Conservation (phyloP, 2,329 filamentous ascomycete species). For the Aspergillus bombycis region DNA sequence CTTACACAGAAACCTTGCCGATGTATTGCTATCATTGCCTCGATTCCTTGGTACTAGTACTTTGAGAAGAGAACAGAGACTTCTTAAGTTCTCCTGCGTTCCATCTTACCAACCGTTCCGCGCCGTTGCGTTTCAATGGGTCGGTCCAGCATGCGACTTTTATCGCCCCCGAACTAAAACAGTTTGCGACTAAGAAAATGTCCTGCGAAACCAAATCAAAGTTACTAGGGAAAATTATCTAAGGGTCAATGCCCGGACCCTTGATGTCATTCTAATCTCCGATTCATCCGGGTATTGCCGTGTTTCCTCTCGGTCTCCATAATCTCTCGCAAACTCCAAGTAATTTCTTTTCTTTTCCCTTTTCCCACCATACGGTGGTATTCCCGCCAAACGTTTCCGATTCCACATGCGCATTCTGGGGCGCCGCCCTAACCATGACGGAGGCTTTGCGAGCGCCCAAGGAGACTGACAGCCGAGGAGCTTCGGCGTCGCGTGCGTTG, state of each 20-base stretch:
- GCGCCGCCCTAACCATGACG: conserved; percentile 30
- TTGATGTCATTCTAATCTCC: conserved; percentile 33
- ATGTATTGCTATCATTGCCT: neutral
- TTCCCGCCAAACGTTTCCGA: conserved; percentile 1
- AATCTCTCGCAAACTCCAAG: neutral
- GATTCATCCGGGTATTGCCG: conserved; percentile 15
- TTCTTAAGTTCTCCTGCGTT: neutral
- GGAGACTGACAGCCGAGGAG: conserved; percentile 23
- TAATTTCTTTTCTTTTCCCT: conserved; percentile 4
- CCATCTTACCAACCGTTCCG: neutral
- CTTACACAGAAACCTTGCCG: neutral
- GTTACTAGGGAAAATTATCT: neutral
- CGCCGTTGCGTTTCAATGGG: neutral
- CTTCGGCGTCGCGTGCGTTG: conserved; percentile 28
- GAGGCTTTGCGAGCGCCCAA: conserved; percentile 34
- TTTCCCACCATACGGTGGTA: neutral
- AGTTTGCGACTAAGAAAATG: neutral
- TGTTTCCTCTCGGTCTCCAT: conserved; percentile 4
- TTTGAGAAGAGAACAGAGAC: neutral
- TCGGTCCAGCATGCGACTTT: conserved; percentile 4
- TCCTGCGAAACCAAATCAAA: neutral
- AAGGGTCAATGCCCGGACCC: neutral
- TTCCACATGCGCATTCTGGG: conserved; percentile 28
- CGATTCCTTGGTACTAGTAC: neutral
- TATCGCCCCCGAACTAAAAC: neutral